Conservation (phyloP, 1,139 yeast genomes). For the Debaryomyces subglobosus region DNA sequence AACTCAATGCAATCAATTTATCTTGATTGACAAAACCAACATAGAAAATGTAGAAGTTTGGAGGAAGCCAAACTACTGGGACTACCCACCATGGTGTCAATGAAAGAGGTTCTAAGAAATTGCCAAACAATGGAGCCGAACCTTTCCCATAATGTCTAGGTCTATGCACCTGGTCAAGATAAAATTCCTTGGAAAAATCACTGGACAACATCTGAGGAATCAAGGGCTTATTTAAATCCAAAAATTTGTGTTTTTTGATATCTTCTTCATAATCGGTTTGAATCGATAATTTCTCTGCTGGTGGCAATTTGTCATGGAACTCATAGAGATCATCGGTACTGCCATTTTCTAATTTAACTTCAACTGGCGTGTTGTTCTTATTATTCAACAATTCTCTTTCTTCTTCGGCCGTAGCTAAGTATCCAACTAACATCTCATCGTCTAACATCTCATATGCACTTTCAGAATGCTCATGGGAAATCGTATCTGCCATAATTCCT, state of each 20-base stretch:
- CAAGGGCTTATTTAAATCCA: slow-evolving; percentile 83
- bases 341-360: slow-evolving; percentile 35
- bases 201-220: slow-evolving; percentile 76
- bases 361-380: slow-evolving; percentile 45
- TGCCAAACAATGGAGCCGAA: slow-evolving; percentile 74
- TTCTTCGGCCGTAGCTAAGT: slow-evolving; percentile 49
- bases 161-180: slow-evolving; percentile 93
- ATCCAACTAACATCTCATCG: slow-evolving; percentile 60
- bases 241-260: slow-evolving; percentile 74
- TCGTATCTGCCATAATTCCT: slow-evolving; percentile 68
- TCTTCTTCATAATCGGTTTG: slow-evolving; percentile 80
- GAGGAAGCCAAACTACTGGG: slow-evolving; percentile 89
- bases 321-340: slow-evolving; percentile 32
- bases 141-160: slow-evolving; percentile 87
- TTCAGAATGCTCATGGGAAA: slow-evolving; percentile 78
- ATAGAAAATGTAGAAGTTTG: slow-evolving; percentile 55
- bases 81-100: slow-evolving; percentile 66
- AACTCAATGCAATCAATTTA: slow-evolving; percentile 40
- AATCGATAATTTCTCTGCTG: slow-evolving; percentile 70
- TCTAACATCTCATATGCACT: slow-evolving; percentile 87
- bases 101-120: slow-evolving; percentile 51
- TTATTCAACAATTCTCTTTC: slow-evolving; percentile 47
- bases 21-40: slow-evolving; percentile 43
- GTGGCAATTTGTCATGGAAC: slow-evolving; percentile 66
- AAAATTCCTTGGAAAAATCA: slow-evolving; percentile 80